These are phyloP conservation scores for Dryas octopetala DNA, from an alignment of 306 rosid genomes.

Conservation along the genomic window DNA sequence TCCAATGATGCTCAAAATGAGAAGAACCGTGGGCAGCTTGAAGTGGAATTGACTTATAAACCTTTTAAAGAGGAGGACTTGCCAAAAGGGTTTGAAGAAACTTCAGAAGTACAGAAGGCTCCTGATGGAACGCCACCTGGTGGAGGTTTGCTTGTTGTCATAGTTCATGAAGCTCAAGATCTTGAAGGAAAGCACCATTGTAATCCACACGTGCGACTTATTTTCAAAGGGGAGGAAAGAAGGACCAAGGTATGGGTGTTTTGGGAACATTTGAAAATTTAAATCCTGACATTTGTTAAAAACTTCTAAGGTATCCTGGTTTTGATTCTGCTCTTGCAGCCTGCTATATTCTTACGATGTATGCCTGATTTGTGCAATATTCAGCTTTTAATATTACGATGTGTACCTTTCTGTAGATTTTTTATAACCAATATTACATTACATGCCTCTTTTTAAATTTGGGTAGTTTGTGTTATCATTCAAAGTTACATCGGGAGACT, in stretches of 20 bases:
- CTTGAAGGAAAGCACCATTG: conserved; percentile 86
- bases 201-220: conserved; percentile 68
- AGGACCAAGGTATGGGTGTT: conserved; percentile 64
- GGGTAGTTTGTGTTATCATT: background rate
- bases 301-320: background rate
- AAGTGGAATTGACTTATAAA: conserved; percentile 67
- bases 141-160: conserved; percentile 71
- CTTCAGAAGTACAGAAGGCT: conserved; percentile 39
- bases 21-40: conserved; percentile 83
- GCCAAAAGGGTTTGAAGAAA: conserved; percentile 41
- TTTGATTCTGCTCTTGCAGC: background rate
- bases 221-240: conserved; percentile 76
- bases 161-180: conserved; percentile 81
- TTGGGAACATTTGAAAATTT: background rate
- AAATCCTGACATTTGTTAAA: background rate
- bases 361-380: background rate
- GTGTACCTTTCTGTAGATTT: background rate
- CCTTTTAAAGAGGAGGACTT: conserved; percentile 72
- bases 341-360: background rate
- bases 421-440: background rate
- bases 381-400: background rate
- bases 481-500: background rate
- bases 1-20: conserved; percentile 64
- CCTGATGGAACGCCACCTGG: conserved; percentile 75
- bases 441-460: background rate